Base-by-base conservation (phyloP, 2,329 filamentous ascomycete species). In the Calonectria ilicicola region DNA sequence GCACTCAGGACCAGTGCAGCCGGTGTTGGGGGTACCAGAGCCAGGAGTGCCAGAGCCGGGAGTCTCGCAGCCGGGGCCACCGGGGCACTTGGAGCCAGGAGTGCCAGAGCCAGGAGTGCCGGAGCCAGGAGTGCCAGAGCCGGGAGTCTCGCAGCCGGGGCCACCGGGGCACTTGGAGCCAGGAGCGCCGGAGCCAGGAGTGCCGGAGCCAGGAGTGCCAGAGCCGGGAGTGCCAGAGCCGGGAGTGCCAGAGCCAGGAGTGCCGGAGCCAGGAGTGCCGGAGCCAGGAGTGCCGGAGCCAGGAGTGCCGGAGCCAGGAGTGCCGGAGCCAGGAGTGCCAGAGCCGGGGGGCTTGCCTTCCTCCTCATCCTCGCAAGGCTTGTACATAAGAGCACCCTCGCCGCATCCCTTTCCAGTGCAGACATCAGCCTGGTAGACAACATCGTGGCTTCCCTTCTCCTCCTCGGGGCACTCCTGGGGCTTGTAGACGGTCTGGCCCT, bases 401-500 rank as follows among this genome's bases (percentile, higher is more conserved):
- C 58, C 19, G 38, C 58, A 63, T 29, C 74, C n/a, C 15, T 74
- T 65, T 2, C 75, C 76, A 9, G 65, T 64, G 72, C 72, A 78
- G 72, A 69, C 72, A 29, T 74, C 65, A 5, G 76, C 70, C 32
- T 65, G 63, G 65, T 62, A 69, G 74, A 63, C 58, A 15, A 46
- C 40, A 15, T 63, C 53, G 35, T 60, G 40, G 23, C 46, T 29
- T 3, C 38, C 40, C 23, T 21, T 21, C 40, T 63, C 58, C 26
- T 32, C 58, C 23, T 76, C 53, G 14, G 46, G n/a, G 68, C 72
- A 75, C 46, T 71, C 29, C 76, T 79, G 71, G 8, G 76, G 72
- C 75, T 78, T 78, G 72, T 76, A 79, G 72, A 79, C 78, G 4
- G 67, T 72, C 5, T 72, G 27, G 14, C 76, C 75, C 49, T 72